Base-by-base conservation (phyloP, 2,329 filamentous ascomycete species). In the Colletotrichum acutatum region DNA sequence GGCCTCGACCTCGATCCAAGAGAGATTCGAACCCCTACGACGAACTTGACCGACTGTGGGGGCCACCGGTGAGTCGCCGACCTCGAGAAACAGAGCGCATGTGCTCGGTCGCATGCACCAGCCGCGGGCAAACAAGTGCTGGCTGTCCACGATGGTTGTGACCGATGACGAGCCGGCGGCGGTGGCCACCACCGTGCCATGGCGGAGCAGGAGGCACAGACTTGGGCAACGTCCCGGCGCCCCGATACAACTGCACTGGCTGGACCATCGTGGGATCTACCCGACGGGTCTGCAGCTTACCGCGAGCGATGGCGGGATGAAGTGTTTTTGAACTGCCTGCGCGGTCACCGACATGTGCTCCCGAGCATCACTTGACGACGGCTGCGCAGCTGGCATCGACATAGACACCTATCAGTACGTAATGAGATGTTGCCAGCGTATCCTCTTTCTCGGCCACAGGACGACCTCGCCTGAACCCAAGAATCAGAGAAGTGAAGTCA, bases 351-450 rank as follows among this genome's bases (percentile, higher is more conserved):
- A 26, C 46, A 52, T 24, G 49, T 22, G 16, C 34, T 24, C 59
- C 16, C 32, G 56, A 30, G 42, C 70, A 54, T 57, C 49, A 58
- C 57, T 42, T 14, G 22, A 71, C n/a, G 64, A 53, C 24, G 53
- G 52, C 53, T 68, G 57, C 69, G 68, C 58, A 52, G 52, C 57
- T 68, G 64, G 57, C 64, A 68, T 67, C 19, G 63, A 49, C 37
- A 71, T 52, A 52, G 66, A 52, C 61, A 49, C 53, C 67, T 34
- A 66, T 61, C 34, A 65, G 6, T 49, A 28, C 52, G 42, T 24
- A 22, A 42, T 24, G 52, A 16, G 24, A 46, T 16, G 24, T 30
- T n/a, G 3, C 19, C 24, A 11, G 37, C 37, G 37, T 14, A 42
- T 42, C 37, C 14, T 42, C 37, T 42, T 14, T 42, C 37, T 5